Percentiles rank a stretch among this genome's conserved stretches.
phyloP scores from a whole-genome alignment of 768 basidiomycete genomes.

The Piloderma croceum region DNA sequence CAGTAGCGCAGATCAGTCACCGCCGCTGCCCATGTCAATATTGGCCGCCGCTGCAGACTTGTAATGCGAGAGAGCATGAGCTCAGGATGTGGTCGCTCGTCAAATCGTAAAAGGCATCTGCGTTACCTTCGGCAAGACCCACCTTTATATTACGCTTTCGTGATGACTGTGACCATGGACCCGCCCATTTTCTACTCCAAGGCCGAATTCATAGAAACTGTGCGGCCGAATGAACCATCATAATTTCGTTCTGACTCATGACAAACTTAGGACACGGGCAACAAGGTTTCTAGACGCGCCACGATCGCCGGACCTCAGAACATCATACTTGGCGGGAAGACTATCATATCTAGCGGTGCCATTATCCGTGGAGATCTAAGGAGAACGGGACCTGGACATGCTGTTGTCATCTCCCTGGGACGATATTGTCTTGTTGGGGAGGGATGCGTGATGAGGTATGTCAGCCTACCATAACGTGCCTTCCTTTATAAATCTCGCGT shows the following conservation, averaged over 20 bases:
- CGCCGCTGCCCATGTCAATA: too few relatives aligned
- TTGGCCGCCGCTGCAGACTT: too few relatives aligned
- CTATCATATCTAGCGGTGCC: conserved; percentile 84
- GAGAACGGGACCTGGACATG: conserved; percentile 84
- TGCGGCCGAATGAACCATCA: conserved; percentile 26
- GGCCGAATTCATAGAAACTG: conserved; percentile 86
- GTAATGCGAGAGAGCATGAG: too few relatives aligned
- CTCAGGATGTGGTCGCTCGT: too few relatives aligned
- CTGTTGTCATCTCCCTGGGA: conserved; percentile 89
- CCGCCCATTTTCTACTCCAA: conserved; percentile 74
- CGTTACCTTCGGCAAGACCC: too few relatives aligned
- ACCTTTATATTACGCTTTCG: background rate
- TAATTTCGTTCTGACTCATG: background rate
- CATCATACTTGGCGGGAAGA: conserved; percentile 96
- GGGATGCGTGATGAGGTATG: conserved; percentile 78
- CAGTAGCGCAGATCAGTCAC: too few relatives aligned
- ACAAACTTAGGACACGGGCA: conserved; percentile 73
- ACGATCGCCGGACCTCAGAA: conserved; percentile 92
- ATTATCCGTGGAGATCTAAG: conserved; percentile 93
- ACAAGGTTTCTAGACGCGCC: conserved; percentile 91
- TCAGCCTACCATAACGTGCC: background rate
- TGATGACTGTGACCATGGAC: conserved; percentile 43
- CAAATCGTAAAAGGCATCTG: too few relatives aligned
- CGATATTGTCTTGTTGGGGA: conserved; percentile 91
- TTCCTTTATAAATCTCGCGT: background rate